Percentiles rank a stretch among this genome's conserved stretches.
phyloP scores from a whole-genome alignment of 192 early-diverging fungal species.

The Coemansia sp. region DNA sequence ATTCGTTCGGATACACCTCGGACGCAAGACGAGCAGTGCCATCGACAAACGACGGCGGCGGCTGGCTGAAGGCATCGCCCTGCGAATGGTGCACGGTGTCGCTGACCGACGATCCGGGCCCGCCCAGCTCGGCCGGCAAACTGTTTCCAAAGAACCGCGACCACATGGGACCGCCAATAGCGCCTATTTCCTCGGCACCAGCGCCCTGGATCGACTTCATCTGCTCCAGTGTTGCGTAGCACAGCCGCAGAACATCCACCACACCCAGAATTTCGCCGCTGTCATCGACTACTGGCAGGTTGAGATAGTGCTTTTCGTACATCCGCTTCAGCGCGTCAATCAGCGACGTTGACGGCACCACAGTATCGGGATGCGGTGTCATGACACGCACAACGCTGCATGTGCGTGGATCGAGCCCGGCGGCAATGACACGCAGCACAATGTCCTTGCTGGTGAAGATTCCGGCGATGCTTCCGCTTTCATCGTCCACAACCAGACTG shows the following conservation, averaged over 20 bases:
- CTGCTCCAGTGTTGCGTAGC: constrained; percentile 81
- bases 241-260: constrained; percentile 81
- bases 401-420: constrained; percentile 81
- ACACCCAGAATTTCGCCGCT: constrained; percentile 70
- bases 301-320: constrained; percentile 85
- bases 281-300: constrained; percentile 79
- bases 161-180: constrained; percentile 66
- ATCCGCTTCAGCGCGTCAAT: constrained; percentile 82
- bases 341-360: constrained; percentile 68
- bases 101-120: constrained; percentile 63
- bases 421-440: constrained; percentile 85
- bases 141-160: constrained; percentile 77
- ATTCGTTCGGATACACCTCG: constrained; percentile 57
- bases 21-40: constrained; percentile 43
- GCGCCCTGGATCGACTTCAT: constrained; percentile 64
- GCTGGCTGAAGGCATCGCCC: constrained; percentile 29
- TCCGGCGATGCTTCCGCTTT: constrained; percentile 67
- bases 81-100: constrained; percentile 60
- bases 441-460: constrained; percentile 94
- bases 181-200: constrained; percentile 20
- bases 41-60: constrained; percentile 46
- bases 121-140: constrained; percentile 60
- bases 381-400: constrained; percentile 97
- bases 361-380: constrained; percentile 88
- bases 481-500: constrained; percentile 71